phyloP scores from a whole-genome alignment of 208 protist genomes.

The Leishmania major region DNA sequence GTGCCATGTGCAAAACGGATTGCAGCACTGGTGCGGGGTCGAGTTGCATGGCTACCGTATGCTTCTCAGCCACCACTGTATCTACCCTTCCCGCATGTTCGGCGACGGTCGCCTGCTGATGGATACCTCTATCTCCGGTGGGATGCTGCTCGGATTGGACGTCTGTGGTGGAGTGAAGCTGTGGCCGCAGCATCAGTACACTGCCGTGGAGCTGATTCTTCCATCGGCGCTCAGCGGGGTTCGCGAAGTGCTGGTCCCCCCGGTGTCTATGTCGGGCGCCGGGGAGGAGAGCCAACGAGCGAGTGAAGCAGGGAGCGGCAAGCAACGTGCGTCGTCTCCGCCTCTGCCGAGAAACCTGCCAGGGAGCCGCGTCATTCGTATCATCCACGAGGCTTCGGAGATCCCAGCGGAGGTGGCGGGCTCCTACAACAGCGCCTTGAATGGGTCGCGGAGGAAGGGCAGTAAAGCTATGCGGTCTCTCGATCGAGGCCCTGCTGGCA shows the following conservation, averaged over 20 bases:
- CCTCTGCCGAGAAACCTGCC: not conserved
- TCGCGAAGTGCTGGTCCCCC: conserved; percentile 23
- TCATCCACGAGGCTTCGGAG: conserved; percentile 30
- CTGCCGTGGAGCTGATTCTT: conserved; percentile 68
- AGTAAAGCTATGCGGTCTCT: not conserved
- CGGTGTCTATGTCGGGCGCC: not conserved
- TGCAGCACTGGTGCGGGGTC: conserved; percentile 66
- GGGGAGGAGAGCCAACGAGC: not conserved
- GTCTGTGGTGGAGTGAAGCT: conserved; percentile 83
- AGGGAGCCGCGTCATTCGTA: conserved; percentile 3
- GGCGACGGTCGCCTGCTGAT: conserved; percentile 67
- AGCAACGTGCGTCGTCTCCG: not conserved
- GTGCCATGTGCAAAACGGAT: conserved; percentile 31
- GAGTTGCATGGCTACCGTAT: conserved; percentile 66
- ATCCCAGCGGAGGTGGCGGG: conserved; percentile 13
- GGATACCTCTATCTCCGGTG: conserved; percentile 61
- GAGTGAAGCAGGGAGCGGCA: not conserved
- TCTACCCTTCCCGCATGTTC: conserved; percentile 74
- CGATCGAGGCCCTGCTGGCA: not conserved
- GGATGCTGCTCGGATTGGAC: conserved; percentile 65
- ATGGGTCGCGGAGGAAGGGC: not conserved
- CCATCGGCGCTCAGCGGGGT: conserved; percentile 33
- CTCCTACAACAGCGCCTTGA: conserved; percentile 3
- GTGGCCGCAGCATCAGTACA: conserved; percentile 74
- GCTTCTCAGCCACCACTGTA: conserved; percentile 80